Evolutionary conservation across 1,284 basidiomycete genomes (phyloP).

Genomic region (Inonotus obliquus): DNA sequence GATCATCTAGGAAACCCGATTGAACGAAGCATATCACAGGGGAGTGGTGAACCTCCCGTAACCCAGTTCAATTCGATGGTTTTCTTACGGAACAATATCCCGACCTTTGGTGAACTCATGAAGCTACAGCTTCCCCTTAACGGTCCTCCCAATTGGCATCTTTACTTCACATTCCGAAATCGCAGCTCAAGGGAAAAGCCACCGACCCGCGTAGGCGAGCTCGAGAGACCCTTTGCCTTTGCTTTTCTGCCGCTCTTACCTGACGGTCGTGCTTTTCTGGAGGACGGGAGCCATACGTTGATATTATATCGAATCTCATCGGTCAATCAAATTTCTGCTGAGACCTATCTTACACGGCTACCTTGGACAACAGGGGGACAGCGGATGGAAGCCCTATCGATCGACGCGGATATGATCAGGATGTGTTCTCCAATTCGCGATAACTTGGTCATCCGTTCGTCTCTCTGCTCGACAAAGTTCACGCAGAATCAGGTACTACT

Average conservation of each 20-base stretch:
- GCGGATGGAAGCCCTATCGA: conserved; percentile 50
- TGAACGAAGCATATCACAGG: conserved; percentile 76
- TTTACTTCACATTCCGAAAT: conserved; percentile 93
- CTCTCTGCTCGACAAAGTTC: conserved; percentile 88
- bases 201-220: conserved; percentile 36
- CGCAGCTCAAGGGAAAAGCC: conserved; percentile 54
- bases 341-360: conserved; percentile 68
- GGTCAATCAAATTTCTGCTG: conserved; percentile 53
- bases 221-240: conserved; percentile 86
- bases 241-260: conserved; percentile 88
- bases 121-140: conserved; percentile 78
- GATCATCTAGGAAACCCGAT: conserved; percentile 70
- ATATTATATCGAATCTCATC: conserved; percentile 80
- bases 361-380: conserved; percentile 52
- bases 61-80: conserved; percentile 88
- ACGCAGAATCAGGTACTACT: conserved; percentile 90
- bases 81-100: conserved; percentile 79
- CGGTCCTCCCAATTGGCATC: conserved; percentile 75
- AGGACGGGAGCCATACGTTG: conserved; percentile 87
- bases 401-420: conserved; percentile 63
- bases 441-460: conserved; percentile 79
- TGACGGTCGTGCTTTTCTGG: conserved; percentile 74
- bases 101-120: conserved; percentile 91
- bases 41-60: conserved; percentile 79
- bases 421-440: conserved; percentile 72